Evolutionary conservation across 169 alveolate genomes (phyloP), one percentile per base, ranked within the genome.

Genomic region (Theileria annulata): DNA sequence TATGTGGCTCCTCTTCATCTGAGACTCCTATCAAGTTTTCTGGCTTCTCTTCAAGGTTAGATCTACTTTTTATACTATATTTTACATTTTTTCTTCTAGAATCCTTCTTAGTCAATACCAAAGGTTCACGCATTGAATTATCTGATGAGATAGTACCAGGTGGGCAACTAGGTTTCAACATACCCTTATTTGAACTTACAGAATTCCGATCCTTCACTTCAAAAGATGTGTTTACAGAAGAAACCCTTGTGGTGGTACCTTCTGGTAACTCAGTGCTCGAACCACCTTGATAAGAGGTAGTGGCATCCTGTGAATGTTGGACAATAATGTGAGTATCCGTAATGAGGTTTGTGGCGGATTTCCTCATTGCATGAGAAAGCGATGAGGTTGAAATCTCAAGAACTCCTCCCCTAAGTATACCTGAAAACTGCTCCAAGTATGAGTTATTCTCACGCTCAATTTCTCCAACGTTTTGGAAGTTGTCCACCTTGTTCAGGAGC

Each of bases 341-440:
- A 3, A 62, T 37, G 25, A 21, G 37, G 2, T 23, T 19, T 15
- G 71, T 37, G 37, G 19, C 13, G 51, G 51, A 42, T 5, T 62
- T n/a, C 23, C 25, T 62, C 71, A 62, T 62, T 37, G 71, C 71
- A 5, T 62, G 37, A 2, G 71, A 6, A 0, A 62, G 71, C 0
- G 71, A 62, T 3, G 71, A 62, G 2, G 71, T 28, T 15, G 71
- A 62, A 17, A 62, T 62, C 71, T 62, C 71, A 31, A 62, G 48
- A 3, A 62, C 25, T 6, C 71, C 71, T 62, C 71, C 71, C 42
- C 71, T 15, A 25, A 62, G 71, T 12, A 62, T 37, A 5, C 71
- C 71, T 27, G 71, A 62, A 21, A 62, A 62, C 71, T 62, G 71
- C 48, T 62, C 71, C 19, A 62, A 15, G 33, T 62, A 62, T 4